Evolutionary conservation across 139 green algal genomes (phyloP), one percentile per base, ranked within the genome.

Genomic region (Medakamo hakoo): DNA sequence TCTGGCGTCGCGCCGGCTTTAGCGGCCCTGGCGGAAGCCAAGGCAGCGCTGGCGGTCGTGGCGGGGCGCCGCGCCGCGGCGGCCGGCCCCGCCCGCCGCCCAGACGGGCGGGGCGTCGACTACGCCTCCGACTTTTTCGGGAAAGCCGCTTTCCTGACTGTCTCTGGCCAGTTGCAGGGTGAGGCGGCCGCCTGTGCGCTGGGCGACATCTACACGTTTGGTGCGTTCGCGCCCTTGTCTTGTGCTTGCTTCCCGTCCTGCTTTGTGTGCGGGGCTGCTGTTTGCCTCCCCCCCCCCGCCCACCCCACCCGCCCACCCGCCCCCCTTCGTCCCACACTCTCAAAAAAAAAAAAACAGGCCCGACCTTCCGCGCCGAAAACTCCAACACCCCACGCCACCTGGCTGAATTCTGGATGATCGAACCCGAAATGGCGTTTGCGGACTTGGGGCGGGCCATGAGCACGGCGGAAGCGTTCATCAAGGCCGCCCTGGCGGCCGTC

Each of bases 51-150:
- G 24, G 68, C 62, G 9, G 63, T 73, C 48, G 65, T 77, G 48
- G 78, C 94, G 69, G 71, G 79, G 31, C 58, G 29, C 23, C 22
- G 40, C 48, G 27, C 23, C 40, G 32, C 32, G 56, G 65, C 64
- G 29, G 76, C 76, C 40, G 81, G 81, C 27, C 63, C 86, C 4
- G 57, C 63, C 4, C 63, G 70, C 25, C 76, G 25, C 22, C 55
- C 60, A 2, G 70, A 81, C 16, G 80, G 65, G 72, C 31, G 62
- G 3, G 1, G 82, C 32, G 60, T 96, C 0, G 90, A 96, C 79
- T 98, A 95, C 76, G 70, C 57, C 16, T 64, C 90, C 58, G 93
- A 99, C 82, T 99, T 99, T 68, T 99, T 99, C 72, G 78, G 74
- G 48, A 74, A 78, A 62, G 75, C 82, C 4, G 72, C 93, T 22